Base-by-base conservation (phyloP, 331 rosid species). In the Rhamnella rubrinervis region DNA sequence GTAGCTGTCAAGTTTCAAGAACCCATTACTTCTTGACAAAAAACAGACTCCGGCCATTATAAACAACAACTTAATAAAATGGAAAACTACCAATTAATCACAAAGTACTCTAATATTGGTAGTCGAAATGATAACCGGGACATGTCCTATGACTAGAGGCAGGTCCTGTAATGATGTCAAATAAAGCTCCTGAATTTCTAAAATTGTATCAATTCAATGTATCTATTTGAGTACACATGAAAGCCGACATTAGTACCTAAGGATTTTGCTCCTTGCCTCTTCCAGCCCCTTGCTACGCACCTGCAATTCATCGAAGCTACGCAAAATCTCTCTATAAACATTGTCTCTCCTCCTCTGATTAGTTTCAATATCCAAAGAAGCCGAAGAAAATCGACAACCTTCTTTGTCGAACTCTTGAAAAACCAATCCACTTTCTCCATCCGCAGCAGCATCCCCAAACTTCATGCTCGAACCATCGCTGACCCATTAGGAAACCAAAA, bases 1-100 rank as follows among this genome's bases (percentile, higher is more conserved):
- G 72, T 90, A 93, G 65, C 98, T 93, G 88, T 49, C 20, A 75
- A 78, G 75, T 53, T 46, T 53, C 76, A 70, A 75, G 25, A 51
- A 68, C 19, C 68, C 38, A 59, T 78, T 78, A 62, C 63, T 60
- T 53, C 62, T 62, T 41, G 50, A 55, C 72, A 56, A 20, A 71
- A 79, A 64, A 25, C 52, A 67, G 49, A 60, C 61, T 55, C 70
- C 63, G 37, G 44, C 49, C n/a, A 28, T 61, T 44, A 21, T 66
- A 47, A 73, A 44, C 21, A 65, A 47, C 40, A 51, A 35, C 53
- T 11, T n/a, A 28, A 23, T 47, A 51, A 7, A 53, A 40, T 5
- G 9, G 26, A 8, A 17, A n/a, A 20, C 46, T 17, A 25, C 6
- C 23, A 8, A 49, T 4, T 53, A 53, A 18, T 18, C 20, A 18